A percentile compares a stretch with the other conserved stretches of the same genome.
Evolutionary conservation across 305 asterid species (phyloP).

Genomic region (Caryopteris hybrid): DNA sequence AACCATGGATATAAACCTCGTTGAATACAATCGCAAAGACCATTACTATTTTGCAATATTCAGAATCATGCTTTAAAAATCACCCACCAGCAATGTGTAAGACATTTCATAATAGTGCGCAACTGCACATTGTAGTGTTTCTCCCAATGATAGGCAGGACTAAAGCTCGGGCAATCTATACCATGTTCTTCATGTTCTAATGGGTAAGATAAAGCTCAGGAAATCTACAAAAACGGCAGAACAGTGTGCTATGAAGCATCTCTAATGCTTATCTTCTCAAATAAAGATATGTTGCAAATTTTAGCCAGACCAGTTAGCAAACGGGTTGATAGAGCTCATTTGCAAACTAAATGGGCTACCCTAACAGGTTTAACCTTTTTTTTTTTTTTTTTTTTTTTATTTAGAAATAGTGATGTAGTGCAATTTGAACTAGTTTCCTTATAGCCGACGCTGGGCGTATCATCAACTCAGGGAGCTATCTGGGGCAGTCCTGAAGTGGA

Average conservation of each 20-base stretch:
- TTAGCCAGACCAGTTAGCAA: neutral
- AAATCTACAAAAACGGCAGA: neutral
- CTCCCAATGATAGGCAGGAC: neutral
- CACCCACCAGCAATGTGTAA: neutral
- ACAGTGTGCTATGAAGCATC: neutral
- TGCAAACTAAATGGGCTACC: neutral
- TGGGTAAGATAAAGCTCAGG: neutral
- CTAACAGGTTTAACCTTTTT: neutral
- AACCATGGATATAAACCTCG: neutral
- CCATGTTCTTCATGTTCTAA: neutral
- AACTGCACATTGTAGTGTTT: neutral
- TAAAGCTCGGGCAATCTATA: neutral
- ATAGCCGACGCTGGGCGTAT: neutral
- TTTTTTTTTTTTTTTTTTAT: too few species aligned
- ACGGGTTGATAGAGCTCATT: neutral
- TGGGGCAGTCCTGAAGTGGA: neutral
- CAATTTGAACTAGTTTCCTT: neutral
- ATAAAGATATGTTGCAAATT: neutral
- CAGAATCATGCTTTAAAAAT: neutral
- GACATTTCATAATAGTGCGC: neutral
- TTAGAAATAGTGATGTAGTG: neutral
- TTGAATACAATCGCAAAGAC: neutral
- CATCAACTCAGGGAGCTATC: neutral
- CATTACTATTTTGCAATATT: neutral
- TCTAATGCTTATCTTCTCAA: neutral